Evolutionary conservation across 2,329 filamentous ascomycete genomes (phyloP), one percentile per base, ranked within the genome.

Genomic region (Colletotrichum orchidophilum): DNA sequence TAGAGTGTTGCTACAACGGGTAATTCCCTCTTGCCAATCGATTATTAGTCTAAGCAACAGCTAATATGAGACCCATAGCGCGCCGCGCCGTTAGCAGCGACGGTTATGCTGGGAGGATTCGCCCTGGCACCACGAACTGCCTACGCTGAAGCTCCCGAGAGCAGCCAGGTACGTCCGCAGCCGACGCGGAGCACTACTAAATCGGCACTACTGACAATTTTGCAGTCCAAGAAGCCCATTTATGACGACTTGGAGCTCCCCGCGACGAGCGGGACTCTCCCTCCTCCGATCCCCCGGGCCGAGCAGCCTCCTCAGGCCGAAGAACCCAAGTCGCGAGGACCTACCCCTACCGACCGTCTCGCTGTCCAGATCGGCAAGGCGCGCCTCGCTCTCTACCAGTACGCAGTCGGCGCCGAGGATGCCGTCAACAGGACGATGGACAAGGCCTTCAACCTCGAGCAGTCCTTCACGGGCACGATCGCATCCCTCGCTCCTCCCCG

Each of bases 331-430:
- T 75, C 79, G 59, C 80, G 80, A 71, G 82, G 85, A 73, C 94
- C 94, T 15, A 94, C 95, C 26, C 95, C 95, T 15, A 98, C 96
- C 74, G 95, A 97, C 83, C 92, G 95, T 60, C 90, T 99, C 46
- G 94, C 96, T 70, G 87, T 87, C 39, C 91, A 98, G 80, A 92
- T 99, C 79, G 91, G 94, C 77, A 89, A 87, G 76, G 93, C 89
- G 71, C 94, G 96, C 72, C 86, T 98, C 73, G 93, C 93, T 80
- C 86, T 98, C 54, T 93, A 98, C 86, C 82, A 87, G 63, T 90
- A 95, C 79, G 92, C 93, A 70, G 89, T 92, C 66, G 83, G 87
- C 66, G 90, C 92, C 77, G 96, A 98, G 85, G 91, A 94, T 81
- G 88, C 91, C 78, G 89, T 98, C 83, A 98, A 99, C 87, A 82